Evolutionary conservation across 306 rosid genomes (phyloP), one percentile per base, ranked within the genome.

Genomic region (Cicer chorassanicum): DNA sequence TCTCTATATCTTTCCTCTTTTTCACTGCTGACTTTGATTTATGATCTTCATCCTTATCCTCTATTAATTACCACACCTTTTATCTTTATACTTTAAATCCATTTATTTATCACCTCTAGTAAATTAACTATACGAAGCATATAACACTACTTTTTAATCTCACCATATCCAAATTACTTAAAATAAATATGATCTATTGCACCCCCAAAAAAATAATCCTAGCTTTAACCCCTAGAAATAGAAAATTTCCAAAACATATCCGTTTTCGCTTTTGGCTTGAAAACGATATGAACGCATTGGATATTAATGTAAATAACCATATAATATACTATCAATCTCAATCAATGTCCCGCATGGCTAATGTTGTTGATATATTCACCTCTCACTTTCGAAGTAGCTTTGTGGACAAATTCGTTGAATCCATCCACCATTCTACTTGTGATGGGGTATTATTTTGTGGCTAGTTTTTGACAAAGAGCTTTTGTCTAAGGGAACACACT

Each of bases 31-130:
- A 73, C 77, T 18, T n/a, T 55, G 36, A 24, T 38, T 61, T 65
- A 8, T 51, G 36, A 59, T 62, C 69, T 82, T 84, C 86, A 82
- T 92, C 92, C 93, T 92, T 90, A 89, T 92, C 96, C 90, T 53
- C 68, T 49, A 70, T 54, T 68, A 76, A 53, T 61, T 61, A 80
- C 83, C 76, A 18, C 44, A 62, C n/a, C 5, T 3, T 68, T 70
- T 72, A 68, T 68, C 78, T 70, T 61, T 29, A 29, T 69, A 65
- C 84, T 86, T 72, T 68, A 63, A 66, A 72, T 70, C 48, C 34
- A 59, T 66, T 62, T 73, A 75, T 40, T 21, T 57, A 70, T 45
- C 43, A 76, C 78, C 83, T 56, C 62, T 46, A 46, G 5, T 3
- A 29, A 44, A 85, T 77, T 74, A 79, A 82, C 82, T 65, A 21